These are phyloP conservation scores for Westerdykella ornata DNA, from an alignment of 2,329 filamentous ascomycete species.

Conservation along the genomic window DNA sequence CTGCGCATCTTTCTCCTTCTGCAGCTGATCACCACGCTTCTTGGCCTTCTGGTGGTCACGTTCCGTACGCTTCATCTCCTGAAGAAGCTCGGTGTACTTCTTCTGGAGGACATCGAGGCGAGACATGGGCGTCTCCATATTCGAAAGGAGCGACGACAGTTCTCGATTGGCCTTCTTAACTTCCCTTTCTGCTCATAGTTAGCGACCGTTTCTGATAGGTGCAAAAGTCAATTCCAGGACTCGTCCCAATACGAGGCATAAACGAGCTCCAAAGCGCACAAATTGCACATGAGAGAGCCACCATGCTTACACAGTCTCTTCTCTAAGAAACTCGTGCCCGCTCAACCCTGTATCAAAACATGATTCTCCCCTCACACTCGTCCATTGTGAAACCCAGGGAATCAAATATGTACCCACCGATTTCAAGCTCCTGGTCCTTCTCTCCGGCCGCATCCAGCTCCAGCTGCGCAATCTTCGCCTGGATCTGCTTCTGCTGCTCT, in stretches of 20 bases:
- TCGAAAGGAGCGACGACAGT: conserved; percentile 72
- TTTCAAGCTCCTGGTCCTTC: conserved; percentile 92
- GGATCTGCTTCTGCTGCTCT: conserved; percentile 85
- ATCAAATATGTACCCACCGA: conserved; percentile 53
- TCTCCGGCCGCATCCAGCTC: conserved; percentile 90
- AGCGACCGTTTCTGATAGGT: background rate
- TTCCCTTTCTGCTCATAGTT: conserved; percentile 62
- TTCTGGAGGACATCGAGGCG: conserved; percentile 87
- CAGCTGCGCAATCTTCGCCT: conserved; percentile 89
- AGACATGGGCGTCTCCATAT: conserved; percentile 85
- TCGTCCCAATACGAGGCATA: too few relatives aligned
- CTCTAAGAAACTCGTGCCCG: too few relatives aligned
- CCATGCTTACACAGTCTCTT: too few relatives aligned
- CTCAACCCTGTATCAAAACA: too few relatives aligned
- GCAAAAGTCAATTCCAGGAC: too few relatives aligned
- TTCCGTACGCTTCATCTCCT: conserved; percentile 92
- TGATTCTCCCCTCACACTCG: too few relatives aligned
- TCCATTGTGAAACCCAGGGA: too few relatives aligned
- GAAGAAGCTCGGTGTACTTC: conserved; percentile 82
- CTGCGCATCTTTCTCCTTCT: conserved; percentile 92
- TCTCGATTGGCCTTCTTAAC: conserved; percentile 92
- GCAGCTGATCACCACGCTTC: conserved; percentile 85
- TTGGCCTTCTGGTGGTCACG: conserved; percentile 93
- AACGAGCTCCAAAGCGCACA: too few relatives aligned
- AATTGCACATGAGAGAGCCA: too few relatives aligned